These are phyloP conservation scores for Apiospora phragmitis DNA, from an alignment of 2,329 filamentous ascomycete genomes.

Conservation along the genomic window DNA sequence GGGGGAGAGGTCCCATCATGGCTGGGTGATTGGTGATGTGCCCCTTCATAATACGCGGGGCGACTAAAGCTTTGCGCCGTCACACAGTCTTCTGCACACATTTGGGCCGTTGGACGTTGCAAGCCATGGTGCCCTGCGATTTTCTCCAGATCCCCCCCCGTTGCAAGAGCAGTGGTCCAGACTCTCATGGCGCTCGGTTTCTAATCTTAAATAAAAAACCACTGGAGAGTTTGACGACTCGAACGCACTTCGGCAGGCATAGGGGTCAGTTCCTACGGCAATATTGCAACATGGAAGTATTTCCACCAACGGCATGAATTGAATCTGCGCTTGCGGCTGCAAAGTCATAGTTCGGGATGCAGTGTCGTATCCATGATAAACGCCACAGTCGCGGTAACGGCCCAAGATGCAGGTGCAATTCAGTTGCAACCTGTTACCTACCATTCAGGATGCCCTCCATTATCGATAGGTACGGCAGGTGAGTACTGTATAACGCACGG, in stretches of 20 bases:
- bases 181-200: neutral
- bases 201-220: neutral
- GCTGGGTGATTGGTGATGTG: constrained; percentile 5
- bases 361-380: constrained; percentile 3
- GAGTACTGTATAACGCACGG: neutral
- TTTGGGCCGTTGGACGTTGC: neutral
- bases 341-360: neutral
- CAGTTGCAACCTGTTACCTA: neutral
- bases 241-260: neutral
- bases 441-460: neutral
- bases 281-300: neutral
- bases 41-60: constrained; percentile 6
- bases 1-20: neutral
- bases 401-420: neutral
- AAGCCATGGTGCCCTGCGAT: constrained; percentile 6
- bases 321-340: constrained; percentile 2
- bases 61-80: neutral
- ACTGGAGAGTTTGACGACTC: neutral
- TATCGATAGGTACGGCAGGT: neutral
- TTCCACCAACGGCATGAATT: neutral
- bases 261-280: neutral
- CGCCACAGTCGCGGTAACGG: constrained; percentile 8
- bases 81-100: neutral
- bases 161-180: neutral
- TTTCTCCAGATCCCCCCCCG: neutral